Evolutionary conservation across 306 rosid species (phyloP).

Genomic region (Trifolium dubium): DNA sequence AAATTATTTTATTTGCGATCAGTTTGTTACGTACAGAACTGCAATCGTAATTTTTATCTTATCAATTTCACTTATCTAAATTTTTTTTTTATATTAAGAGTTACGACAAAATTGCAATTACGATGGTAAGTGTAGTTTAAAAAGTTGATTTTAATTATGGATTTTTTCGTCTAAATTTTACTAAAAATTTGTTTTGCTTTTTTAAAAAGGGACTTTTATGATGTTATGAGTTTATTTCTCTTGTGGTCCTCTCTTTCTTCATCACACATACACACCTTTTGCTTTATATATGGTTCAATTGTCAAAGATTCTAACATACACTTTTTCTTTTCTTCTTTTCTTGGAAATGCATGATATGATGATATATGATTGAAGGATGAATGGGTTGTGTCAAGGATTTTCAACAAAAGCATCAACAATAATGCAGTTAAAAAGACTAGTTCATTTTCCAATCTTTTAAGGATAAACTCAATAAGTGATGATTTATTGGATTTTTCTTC

Average conservation of each 20-base stretch:
- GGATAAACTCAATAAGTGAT: conserved; percentile 53
- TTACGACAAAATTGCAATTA: background rate
- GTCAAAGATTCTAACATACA: conserved; percentile 37
- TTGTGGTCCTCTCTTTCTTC: conserved; percentile 42
- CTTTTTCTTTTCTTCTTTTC: background rate
- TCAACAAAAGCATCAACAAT: conserved; percentile 60
- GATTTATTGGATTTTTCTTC: conserved; percentile 62
- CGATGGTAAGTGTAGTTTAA: background rate
- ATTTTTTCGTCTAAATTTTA: conserved; percentile 12
- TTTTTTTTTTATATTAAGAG: background rate
- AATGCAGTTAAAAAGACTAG: conserved; percentile 38
- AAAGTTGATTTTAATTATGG: conserved; percentile 34
- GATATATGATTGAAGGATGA: conserved; percentile 60
- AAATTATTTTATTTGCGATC: background rate
- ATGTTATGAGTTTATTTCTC: conserved; percentile 52
- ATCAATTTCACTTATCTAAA: background rate
- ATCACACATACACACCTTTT: conserved; percentile 11
- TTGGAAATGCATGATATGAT: background rate
- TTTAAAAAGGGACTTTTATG: conserved; percentile 42
- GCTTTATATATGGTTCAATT: conserved; percentile 39
- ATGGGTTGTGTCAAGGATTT: conserved; percentile 85
- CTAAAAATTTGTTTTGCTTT: background rate
- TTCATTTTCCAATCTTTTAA: conserved; percentile 37
- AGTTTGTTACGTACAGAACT: background rate
- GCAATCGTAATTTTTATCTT: background rate